A percentile compares a stretch with the other conserved stretches of the same genome.
Conservation (phyloP, 257 asterid genomes). For the Euphrasia confusa region DNA sequence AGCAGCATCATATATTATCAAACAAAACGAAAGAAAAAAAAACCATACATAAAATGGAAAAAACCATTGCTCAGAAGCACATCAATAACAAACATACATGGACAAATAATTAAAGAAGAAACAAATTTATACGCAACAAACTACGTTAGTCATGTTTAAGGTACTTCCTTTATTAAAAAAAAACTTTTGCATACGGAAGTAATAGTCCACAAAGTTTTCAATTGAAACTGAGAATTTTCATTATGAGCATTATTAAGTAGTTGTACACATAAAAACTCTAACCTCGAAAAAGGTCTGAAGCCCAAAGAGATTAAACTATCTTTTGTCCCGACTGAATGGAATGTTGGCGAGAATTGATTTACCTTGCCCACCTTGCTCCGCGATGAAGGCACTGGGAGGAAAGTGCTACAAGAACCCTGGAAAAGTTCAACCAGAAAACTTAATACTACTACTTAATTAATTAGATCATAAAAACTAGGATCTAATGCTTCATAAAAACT, state of each 20-base stretch:
- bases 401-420: constrained; percentile 41
- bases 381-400: constrained; percentile 36
- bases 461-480: constrained; percentile 7
- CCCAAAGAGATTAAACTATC: constrained; percentile 34
- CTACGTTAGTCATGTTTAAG: no score
- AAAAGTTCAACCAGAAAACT: constrained; percentile 17
- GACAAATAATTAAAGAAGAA: no score
- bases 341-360: constrained; percentile 26
- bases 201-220: constrained; percentile 5
- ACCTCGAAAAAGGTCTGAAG: constrained; percentile 43
- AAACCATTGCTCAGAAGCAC: constrained; percentile 2
- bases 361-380: constrained; percentile 37
- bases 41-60: neutral
- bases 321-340: constrained; percentile 30
- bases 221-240: neutral
- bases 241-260: constrained; percentile 9
- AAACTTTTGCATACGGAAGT: constrained; percentile 6
- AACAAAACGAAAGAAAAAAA: neutral
- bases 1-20: constrained; percentile 18
- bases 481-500: constrained; percentile 9
- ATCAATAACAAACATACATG: neutral
- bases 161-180: neutral
- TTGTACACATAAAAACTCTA: constrained; percentile 22
- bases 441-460: neutral
- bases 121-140: no score